A percentile compares a stretch with the other conserved stretches of the same genome.
phyloP scores from a whole-genome alignment of 2,329 filamentous ascomycete species.

The Biscogniauxia sp. region DNA sequence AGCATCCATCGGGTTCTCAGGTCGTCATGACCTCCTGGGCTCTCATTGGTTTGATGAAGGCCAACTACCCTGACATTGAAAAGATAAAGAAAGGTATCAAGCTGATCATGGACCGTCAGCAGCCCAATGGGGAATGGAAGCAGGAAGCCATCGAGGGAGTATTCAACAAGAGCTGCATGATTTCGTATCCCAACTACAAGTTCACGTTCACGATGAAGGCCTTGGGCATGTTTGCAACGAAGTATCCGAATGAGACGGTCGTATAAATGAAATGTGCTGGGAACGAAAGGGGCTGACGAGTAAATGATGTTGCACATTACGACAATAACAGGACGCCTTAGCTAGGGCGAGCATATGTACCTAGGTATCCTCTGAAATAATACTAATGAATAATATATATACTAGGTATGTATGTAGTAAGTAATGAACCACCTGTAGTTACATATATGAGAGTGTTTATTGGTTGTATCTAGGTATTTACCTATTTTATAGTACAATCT shows the following conservation, averaged over 20 bases:
- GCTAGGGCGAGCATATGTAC: too few relatives aligned
- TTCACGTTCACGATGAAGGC: constrained; percentile 94
- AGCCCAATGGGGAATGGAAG: constrained; percentile 86
- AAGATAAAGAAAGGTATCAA: constrained; percentile 71
- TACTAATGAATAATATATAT: not conserved
- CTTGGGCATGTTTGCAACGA: constrained; percentile 79
- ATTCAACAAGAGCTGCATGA: constrained; percentile 99
- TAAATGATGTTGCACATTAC: too few relatives aligned
- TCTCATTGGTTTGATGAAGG: constrained; percentile 76
- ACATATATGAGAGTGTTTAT: too few relatives aligned
- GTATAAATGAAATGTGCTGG: constrained; percentile 19
- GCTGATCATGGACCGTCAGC: constrained; percentile 82
- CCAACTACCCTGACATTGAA: constrained; percentile 72
- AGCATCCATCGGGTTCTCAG: constrained; percentile 74
- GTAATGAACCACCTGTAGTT: too few relatives aligned
- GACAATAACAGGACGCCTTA: too few relatives aligned
- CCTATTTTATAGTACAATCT: too few relatives aligned
- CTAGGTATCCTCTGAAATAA: too few relatives aligned
- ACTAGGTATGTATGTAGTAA: too few relatives aligned
- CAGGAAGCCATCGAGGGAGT: constrained; percentile 97
- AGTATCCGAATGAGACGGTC: constrained; percentile 65
- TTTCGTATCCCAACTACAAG: constrained; percentile 99
- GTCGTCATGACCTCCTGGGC: constrained; percentile 97
- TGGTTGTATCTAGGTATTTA: too few relatives aligned
- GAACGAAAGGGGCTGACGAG: not conserved